Conservation (phyloP, 2,329 filamentous ascomycete genomes). For the Colletotrichum sojae region DNA sequence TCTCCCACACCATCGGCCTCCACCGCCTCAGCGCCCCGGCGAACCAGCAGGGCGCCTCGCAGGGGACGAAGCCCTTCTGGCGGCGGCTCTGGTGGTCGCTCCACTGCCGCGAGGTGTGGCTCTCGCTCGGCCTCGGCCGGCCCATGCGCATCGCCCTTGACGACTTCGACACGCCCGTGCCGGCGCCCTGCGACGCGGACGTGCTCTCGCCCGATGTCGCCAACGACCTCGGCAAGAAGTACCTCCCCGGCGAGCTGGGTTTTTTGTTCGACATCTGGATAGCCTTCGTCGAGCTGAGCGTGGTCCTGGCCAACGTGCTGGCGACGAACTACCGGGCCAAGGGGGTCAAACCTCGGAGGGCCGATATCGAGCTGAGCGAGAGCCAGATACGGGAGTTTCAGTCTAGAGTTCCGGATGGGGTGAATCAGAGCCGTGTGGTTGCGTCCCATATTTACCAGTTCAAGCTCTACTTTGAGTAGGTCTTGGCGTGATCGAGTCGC, state of each 20-base stretch:
- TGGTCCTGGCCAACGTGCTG: slow-evolving; percentile 11
- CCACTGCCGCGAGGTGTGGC: slow-evolving; percentile 29
- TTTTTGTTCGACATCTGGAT: slow-evolving; percentile 28
- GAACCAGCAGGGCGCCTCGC: background rate
- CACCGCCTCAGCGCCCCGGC: slow-evolving; percentile 47
- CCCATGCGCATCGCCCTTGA: slow-evolving; percentile 36
- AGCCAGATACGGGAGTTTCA: slow-evolving; percentile 20
- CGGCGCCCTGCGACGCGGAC: slow-evolving; percentile 23
- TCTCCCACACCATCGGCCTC: slow-evolving; percentile 59
- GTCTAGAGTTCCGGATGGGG: background rate
- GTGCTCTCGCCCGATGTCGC: slow-evolving; percentile 18
- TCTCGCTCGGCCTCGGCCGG: slow-evolving; percentile 32
- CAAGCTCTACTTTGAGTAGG: slow-evolving; percentile 33
- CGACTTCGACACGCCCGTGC: slow-evolving; percentile 29
- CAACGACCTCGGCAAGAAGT: slow-evolving; percentile 15
- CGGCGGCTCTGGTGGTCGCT: slow-evolving; percentile 35
- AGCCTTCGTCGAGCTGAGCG: slow-evolving; percentile 3
- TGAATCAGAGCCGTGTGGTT: slow-evolving; percentile 21
- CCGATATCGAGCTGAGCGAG: slow-evolving; percentile 31
- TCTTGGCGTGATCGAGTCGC: accelerated
- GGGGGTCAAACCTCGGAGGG: slow-evolving; percentile 3
- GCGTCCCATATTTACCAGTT: slow-evolving; percentile 31
- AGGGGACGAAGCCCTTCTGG: slow-evolving; percentile 32
- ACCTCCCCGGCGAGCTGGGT: slow-evolving; percentile 11
- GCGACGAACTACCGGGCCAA: slow-evolving; percentile 18